phyloP scores from a whole-genome alignment of 345 rosid species.

The Hevea brasiliensis region DNA sequence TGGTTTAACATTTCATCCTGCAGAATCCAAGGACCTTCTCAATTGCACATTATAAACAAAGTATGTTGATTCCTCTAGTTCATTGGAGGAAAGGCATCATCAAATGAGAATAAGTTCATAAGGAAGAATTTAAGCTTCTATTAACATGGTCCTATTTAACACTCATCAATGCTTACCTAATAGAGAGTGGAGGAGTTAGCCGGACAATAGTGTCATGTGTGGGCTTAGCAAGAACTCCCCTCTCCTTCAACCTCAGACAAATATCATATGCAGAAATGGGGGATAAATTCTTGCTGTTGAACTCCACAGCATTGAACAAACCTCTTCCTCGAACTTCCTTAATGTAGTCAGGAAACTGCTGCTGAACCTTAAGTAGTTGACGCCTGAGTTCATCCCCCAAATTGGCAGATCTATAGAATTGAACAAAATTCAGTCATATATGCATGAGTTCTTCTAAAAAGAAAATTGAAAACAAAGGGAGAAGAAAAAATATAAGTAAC shows the following conservation, averaged over 20 bases:
- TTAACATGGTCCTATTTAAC: neutral
- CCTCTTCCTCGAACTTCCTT: conserved; percentile 96
- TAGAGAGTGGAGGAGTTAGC: conserved; percentile 88
- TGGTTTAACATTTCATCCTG: neutral
- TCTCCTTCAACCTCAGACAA: conserved; percentile 83
- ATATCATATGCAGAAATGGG: conserved; percentile 88
- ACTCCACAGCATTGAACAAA: conserved; percentile 86
- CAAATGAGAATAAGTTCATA: neutral
- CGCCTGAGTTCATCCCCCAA: conserved; percentile 64
- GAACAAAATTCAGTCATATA: conserved; percentile 10
- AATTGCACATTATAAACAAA: neutral
- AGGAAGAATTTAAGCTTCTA: neutral
- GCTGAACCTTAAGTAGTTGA: conserved; percentile 55
- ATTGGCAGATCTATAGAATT: conserved; percentile 51
- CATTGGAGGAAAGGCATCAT: neutral
- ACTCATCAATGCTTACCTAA: conserved; percentile 52
- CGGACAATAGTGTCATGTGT: conserved; percentile 88
- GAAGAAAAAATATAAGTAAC: neutral
- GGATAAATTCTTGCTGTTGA: conserved; percentile 48
- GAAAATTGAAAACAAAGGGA: neutral
- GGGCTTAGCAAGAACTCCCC: conserved; percentile 94
- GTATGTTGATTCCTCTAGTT: neutral
- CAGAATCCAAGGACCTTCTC: neutral
- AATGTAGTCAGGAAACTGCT: conserved; percentile 60
- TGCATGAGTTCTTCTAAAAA: neutral